Conservation (phyloP, 208 protist species). For the Leishmania guyanensis region DNA sequence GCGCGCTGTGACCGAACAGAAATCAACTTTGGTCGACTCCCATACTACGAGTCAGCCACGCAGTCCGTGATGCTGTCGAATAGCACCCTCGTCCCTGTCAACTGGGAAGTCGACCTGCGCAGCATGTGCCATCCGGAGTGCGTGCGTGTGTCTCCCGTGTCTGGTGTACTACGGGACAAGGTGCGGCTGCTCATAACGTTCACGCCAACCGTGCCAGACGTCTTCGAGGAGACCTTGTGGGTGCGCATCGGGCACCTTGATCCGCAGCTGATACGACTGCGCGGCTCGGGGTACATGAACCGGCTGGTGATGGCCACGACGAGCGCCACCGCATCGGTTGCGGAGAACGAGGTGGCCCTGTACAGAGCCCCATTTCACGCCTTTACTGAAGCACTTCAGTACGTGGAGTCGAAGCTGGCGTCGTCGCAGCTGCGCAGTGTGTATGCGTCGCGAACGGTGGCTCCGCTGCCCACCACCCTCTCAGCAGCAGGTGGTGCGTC, state of each 20-base stretch:
- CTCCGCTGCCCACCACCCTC: background rate
- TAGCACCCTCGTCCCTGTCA: conserved; percentile 86
- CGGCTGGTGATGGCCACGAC: conserved; percentile 42
- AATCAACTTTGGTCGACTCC: conserved; percentile 92
- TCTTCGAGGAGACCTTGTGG: conserved; percentile 77
- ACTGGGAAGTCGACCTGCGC: conserved; percentile 73
- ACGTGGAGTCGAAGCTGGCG: conserved; percentile 12
- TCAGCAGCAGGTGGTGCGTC: background rate
- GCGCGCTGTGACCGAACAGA: conserved; percentile 82
- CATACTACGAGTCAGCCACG: conserved; percentile 69
- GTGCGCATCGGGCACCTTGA: conserved; percentile 94
- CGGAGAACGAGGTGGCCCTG: conserved; percentile 8
- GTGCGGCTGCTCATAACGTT: conserved; percentile 79
- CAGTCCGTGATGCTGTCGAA: conserved; percentile 90
- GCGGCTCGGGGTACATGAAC: conserved; percentile 75
- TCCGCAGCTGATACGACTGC: conserved; percentile 82
- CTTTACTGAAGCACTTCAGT: conserved; percentile 23
- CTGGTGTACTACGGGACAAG: conserved; percentile 73
- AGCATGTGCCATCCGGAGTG: conserved; percentile 45
- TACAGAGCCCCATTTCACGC: conserved; percentile 17
- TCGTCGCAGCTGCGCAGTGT: background rate
- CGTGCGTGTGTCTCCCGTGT: conserved; percentile 80
- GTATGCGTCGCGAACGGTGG: conserved; percentile 16
- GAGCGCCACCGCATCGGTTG: background rate
- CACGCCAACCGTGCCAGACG: conserved; percentile 83